phyloP scores from a whole-genome alignment of 345 rosid genomes.

The Camelina hispida region DNA sequence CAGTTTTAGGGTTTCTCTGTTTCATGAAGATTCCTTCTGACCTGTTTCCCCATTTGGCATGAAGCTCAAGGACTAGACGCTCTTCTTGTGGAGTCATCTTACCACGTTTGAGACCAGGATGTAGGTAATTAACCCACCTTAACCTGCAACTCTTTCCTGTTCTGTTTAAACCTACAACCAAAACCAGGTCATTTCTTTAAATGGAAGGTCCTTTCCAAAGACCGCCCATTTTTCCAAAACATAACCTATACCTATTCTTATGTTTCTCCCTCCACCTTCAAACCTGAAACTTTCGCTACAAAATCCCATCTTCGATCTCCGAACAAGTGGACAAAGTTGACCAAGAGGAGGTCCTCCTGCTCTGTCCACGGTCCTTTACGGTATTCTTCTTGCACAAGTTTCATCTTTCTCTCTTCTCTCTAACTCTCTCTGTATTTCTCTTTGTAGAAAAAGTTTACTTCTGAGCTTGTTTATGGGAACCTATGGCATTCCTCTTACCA shows the following conservation, averaged over 20 bases:
- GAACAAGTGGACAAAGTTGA: conserved; percentile 83
- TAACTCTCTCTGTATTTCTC: conserved; percentile 26
- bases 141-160: conserved; percentile 99
- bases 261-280: conserved; percentile 99
- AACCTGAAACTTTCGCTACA: conserved; percentile 99
- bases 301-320: conserved; percentile 99
- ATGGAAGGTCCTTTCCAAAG: conserved; percentile 57
- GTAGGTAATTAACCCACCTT: conserved; percentile 97
- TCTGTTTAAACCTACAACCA: conserved; percentile 94
- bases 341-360: conserved; percentile 82
- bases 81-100: conserved; percentile 97
- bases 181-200: conserved; percentile 55
- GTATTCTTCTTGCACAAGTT: conserved; percentile 67
- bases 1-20: conserved; percentile 23
- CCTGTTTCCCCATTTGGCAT: conserved; percentile 97
- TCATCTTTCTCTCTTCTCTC: conserved; percentile 46
- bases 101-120: conserved; percentile 96
- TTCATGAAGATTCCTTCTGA: conserved; percentile 39
- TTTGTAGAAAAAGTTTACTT: conserved; percentile 19
- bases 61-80: conserved; percentile 89
- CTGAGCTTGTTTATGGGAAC: conserved; percentile 42
- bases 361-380: conserved; percentile 99
- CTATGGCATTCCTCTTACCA: conserved; percentile 29
- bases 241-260: conserved; percentile 65
- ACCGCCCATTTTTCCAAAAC: conserved; percentile 54